phyloP scores from a whole-genome alignment of 225 moss, liverwort and hornwort genomes.

The Physcomitrium patens region DNA sequence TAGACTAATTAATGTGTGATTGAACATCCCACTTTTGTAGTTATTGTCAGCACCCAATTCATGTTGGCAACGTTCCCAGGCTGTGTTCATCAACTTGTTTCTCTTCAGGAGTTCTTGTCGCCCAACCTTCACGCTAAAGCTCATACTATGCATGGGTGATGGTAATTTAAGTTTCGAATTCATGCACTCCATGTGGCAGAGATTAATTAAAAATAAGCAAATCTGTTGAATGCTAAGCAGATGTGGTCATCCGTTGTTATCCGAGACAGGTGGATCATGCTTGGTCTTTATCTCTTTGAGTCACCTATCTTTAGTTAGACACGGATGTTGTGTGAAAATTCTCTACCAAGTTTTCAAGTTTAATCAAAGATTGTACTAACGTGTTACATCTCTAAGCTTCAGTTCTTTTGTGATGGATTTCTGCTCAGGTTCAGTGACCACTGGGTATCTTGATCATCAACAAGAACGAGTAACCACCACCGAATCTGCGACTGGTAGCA shows the following conservation, averaged over 20 bases:
- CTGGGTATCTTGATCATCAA: constrained; percentile 33
- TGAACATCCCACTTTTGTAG: constrained; percentile 2
- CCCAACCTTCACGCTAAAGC: neutral
- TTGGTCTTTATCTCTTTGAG: neutral
- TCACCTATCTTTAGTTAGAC: neutral
- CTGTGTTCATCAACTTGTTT: neutral
- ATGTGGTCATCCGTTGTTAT: constrained; percentile 12
- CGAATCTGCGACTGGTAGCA: constrained; percentile 13
- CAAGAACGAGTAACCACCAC: constrained; percentile 30
- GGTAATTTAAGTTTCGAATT: constrained; percentile 21
- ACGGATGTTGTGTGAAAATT: neutral
- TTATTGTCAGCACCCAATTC: constrained; percentile 15
- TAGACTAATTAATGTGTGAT: constrained; percentile 20
- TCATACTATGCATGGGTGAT: constrained; percentile 5
- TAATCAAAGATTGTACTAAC: no score
- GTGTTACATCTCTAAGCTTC: constrained; percentile 19
- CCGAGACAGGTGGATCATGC: constrained; percentile 15
- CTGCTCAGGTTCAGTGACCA: constrained; percentile 48
- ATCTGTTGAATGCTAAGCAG: constrained; percentile 9
- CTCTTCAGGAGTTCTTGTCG: neutral
- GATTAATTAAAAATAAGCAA: neutral
- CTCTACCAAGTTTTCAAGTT: no score
- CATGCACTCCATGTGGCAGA: constrained; percentile 8
- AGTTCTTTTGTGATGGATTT: constrained; percentile 13
- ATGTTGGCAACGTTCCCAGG: constrained; percentile 15